These are phyloP conservation scores for Podospora conica DNA, from an alignment of 495 filamentous ascomycete genomes.

Conservation along the genomic window DNA sequence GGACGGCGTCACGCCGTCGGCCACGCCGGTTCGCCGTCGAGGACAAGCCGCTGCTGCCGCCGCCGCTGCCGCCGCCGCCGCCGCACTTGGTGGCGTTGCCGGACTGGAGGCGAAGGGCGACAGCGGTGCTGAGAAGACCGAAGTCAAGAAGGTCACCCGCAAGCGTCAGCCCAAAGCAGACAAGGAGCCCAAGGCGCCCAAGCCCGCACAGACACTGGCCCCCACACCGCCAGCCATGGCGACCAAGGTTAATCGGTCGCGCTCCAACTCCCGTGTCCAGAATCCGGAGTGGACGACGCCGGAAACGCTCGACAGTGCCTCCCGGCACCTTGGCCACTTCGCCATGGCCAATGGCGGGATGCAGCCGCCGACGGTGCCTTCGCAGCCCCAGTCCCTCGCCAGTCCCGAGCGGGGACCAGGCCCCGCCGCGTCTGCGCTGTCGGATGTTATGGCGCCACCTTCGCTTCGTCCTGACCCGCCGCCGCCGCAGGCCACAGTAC, in stretches of 20 bases:
- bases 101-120: slow-evolving; percentile 39
- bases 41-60: slow-evolving; percentile 42
- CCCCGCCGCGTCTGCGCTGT: slow-evolving; percentile 29
- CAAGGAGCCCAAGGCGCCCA: slow-evolving; percentile 28
- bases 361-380: slow-evolving; percentile 34
- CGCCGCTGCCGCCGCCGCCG: slow-evolving; percentile 2
- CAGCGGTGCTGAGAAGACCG: slow-evolving; percentile 48
- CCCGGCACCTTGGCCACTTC: slow-evolving; percentile 28
- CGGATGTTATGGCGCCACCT: slow-evolving; percentile 45
- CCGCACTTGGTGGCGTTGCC: slow-evolving; percentile 16
- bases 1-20: slow-evolving; percentile 48
- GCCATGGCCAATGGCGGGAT: slow-evolving; percentile 32
- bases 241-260: slow-evolving; percentile 36
- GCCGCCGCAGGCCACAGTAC: slow-evolving; percentile 28
- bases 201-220: slow-evolving; percentile 35
- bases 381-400: slow-evolving; percentile 27
- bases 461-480: slow-evolving; percentile 44
- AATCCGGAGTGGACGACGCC: slow-evolving; percentile 33
- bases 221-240: slow-evolving; percentile 31
- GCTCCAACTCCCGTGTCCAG: slow-evolving; percentile 40
- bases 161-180: slow-evolving; percentile 42
- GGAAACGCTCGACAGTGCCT: slow-evolving; percentile 28
- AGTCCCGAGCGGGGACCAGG: slow-evolving; percentile 34
- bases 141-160: slow-evolving; percentile 41
- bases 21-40: slow-evolving; percentile 36